Evolutionary conservation across 2,329 filamentous ascomycete species (phyloP).

Genomic region (Akanthomyces lecanii): DNA sequence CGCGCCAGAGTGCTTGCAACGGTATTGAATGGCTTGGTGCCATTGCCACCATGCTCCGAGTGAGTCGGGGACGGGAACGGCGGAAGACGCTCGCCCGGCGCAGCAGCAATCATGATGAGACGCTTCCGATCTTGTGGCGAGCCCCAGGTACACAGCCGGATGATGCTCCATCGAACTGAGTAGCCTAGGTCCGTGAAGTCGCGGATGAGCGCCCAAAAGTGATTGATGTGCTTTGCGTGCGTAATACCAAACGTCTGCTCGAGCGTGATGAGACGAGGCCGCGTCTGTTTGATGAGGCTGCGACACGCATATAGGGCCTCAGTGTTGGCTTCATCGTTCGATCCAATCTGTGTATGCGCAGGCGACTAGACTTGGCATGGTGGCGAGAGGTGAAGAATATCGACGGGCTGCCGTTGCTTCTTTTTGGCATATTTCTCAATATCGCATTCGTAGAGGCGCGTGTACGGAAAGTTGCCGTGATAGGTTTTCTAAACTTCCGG

Average conservation of each 20-base stretch:
- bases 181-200: conserved; percentile 64
- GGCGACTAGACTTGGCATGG: conserved; percentile 75
- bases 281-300: conserved; percentile 51
- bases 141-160: conserved; percentile 50
- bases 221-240: conserved; percentile 46
- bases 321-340: conserved; percentile 65
- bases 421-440: conserved; percentile 47
- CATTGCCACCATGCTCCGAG: conserved; percentile 32
- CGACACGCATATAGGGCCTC: conserved; percentile 52
- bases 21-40: conserved; percentile 31
- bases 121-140: conserved; percentile 47
- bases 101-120: conserved; percentile 53
- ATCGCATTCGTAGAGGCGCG: conserved; percentile 44
- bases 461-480: conserved; percentile 50
- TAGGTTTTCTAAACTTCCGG: conserved; percentile 55
- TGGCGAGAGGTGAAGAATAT: conserved; percentile 70
- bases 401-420: conserved; percentile 42
- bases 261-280: conserved; percentile 67
- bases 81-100: conserved; percentile 68
- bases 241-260: conserved; percentile 74
- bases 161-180: conserved; percentile 64
- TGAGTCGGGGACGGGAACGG: conserved; percentile 62
- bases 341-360: conserved; percentile 64
- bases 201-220: conserved; percentile 57
- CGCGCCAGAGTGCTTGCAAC: conserved; percentile 43